A percentile compares a stretch with the other conserved stretches of the same genome.
phyloP scores from a whole-genome alignment of 164 flowering plant species.

The Tinospora cordifolia region DNA sequence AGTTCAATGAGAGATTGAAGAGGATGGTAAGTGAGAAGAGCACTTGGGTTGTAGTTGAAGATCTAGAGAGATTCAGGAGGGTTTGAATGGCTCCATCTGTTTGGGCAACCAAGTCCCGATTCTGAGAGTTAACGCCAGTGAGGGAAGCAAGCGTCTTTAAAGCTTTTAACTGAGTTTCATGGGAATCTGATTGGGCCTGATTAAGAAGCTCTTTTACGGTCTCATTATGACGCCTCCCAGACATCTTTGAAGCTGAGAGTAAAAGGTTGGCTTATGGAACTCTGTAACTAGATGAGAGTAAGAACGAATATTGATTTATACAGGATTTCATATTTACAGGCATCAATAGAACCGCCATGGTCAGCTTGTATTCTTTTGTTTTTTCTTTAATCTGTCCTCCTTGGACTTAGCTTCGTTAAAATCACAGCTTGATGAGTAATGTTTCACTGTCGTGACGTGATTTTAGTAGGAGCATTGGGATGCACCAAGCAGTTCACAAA shows the following conservation, averaged over 20 bases:
- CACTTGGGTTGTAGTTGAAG: slow-evolving; percentile 26
- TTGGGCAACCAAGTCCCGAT: slow-evolving; percentile 40
- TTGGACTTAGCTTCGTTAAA: neutral
- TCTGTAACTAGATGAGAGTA: neutral
- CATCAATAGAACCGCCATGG: slow-evolving; percentile 9
- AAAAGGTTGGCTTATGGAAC: neutral
- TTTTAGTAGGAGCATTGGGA: neutral
- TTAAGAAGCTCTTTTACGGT: slow-evolving; percentile 11
- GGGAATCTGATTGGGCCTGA: slow-evolving; percentile 25
- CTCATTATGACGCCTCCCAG: slow-evolving; percentile 4
- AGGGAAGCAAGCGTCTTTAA: slow-evolving; percentile 35
- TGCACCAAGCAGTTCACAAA: neutral
- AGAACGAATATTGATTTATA: neutral
- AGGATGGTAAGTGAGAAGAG: slow-evolving; percentile 50
- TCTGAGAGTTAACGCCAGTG: slow-evolving; percentile 52
- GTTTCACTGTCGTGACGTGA: neutral
- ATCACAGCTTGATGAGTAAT: neutral
- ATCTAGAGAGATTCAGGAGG: slow-evolving; percentile 31
- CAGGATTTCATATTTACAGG: slow-evolving; percentile 7
- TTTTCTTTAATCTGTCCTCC: neutral
- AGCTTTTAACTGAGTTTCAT: slow-evolving; percentile 32
- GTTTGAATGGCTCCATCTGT: slow-evolving; percentile 35
- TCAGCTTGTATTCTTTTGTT: neutral
- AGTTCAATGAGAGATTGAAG: slow-evolving; percentile 62
- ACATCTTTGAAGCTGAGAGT: slow-evolving; percentile 3